These are phyloP conservation scores for Chaetoceros muelleri DNA, from an alignment of 108 stramenopile genomes.

Conservation along the genomic window DNA sequence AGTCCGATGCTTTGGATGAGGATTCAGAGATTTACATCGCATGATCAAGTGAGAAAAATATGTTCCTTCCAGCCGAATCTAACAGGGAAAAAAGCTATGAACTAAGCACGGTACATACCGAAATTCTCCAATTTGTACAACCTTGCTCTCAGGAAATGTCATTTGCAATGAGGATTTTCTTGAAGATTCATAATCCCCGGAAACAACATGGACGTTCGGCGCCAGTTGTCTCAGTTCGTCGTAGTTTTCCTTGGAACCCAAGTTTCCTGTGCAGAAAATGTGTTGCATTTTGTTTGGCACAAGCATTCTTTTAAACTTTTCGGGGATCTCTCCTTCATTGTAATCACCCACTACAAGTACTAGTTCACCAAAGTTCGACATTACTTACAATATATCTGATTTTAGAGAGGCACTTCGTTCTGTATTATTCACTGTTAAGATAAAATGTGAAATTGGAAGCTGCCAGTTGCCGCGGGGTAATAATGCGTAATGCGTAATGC, in stretches of 20 bases:
- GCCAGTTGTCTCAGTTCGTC: conserved; percentile 82
- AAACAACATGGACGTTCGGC: conserved; percentile 91
- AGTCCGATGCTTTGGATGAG: conserved; percentile 91
- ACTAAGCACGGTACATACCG: conserved; percentile 91
- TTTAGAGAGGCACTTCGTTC: too few species aligned
- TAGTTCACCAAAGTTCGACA: conserved; percentile 86
- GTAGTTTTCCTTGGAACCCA: conserved; percentile 73
- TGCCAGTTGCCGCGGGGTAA: too few species aligned
- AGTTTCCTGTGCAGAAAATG: conserved; percentile 95
- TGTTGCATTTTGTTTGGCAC: conserved; percentile 98
- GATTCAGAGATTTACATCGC: conserved; percentile 90
- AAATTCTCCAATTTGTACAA: conserved; percentile 86
- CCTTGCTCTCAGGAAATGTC: conserved; percentile 78
- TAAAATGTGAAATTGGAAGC: too few species aligned
- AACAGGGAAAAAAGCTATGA: conserved; percentile 87
- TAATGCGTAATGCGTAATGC: too few species aligned
- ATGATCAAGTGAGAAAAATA: conserved; percentile 64
- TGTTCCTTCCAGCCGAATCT: conserved; percentile 54
- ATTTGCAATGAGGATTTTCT: background rate
- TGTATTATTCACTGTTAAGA: too few species aligned
- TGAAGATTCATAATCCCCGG: conserved; percentile 77
- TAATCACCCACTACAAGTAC: conserved; percentile 90
- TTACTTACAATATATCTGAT: conserved; percentile 8
- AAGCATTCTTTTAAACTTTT: conserved; percentile 93
- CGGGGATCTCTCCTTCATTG: conserved; percentile 94